A percentile compares a stretch with the other conserved stretches of the same genome.
Conservation (phyloP, 2,329 filamentous ascomycete species). For the Zymoseptoria crescenta region DNA sequence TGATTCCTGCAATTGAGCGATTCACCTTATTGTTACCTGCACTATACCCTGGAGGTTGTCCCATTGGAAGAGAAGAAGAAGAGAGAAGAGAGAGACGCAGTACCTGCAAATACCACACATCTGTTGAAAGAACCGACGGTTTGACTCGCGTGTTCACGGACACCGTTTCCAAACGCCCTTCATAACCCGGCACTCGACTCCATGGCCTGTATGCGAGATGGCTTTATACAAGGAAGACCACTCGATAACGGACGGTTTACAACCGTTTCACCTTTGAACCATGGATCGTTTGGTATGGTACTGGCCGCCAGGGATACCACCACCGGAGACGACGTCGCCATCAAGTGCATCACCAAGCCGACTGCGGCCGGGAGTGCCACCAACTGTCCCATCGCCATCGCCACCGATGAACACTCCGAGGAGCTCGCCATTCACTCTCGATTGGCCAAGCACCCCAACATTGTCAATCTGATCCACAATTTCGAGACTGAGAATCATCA, state of each 20-base stretch:
- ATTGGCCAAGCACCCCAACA: conserved; percentile 75
- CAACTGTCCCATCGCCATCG: conserved; percentile 55
- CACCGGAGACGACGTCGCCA: conserved; percentile 74
- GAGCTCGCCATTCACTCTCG: conserved; percentile 72
- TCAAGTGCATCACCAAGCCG: conserved; percentile 92
- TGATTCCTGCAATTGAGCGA: conserved; percentile 13
- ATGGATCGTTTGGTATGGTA: conserved; percentile 98
- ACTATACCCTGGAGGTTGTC: conserved; percentile 12
- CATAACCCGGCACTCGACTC: conserved; percentile 11
- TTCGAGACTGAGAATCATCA: conserved; percentile 88
- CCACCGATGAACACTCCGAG: conserved; percentile 74
- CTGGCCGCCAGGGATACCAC: conserved; percentile 78
- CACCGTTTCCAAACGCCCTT: conserved; percentile 2
- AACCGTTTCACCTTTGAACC: conserved; percentile 89
- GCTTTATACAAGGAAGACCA: conserved; percentile 70
- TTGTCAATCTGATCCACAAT: conserved; percentile 83
- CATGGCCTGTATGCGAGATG: conserved; percentile 83
- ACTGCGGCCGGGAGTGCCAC: conserved; percentile 43
- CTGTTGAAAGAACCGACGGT: not conserved
- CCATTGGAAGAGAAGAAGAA: not conserved
- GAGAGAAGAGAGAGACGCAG: conserved; percentile 1
- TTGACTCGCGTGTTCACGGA: conserved; percentile 11
- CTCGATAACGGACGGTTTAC: conserved; percentile 76
- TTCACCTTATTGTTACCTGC: conserved; percentile 18
- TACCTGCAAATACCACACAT: not conserved